A percentile compares a stretch with the other conserved stretches of the same genome.
Conservation (phyloP, 192 early-diverging fungal species). For the Backusella circina region DNA sequence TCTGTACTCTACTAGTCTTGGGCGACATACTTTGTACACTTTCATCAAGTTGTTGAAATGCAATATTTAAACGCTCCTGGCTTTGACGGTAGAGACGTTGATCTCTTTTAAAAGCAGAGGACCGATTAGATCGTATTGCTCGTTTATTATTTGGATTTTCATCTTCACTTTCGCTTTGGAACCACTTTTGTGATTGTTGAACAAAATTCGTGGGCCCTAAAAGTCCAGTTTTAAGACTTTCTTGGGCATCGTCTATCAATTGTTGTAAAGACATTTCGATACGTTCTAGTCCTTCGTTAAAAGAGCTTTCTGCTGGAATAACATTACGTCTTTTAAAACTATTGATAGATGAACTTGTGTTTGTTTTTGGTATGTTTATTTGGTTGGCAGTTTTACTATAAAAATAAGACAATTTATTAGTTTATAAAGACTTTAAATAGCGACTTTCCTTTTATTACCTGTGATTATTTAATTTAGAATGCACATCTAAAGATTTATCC, state of each 20-base stretch:
- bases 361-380: background rate
- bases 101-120: background rate
- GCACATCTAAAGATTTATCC: background rate
- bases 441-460: background rate
- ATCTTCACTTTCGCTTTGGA: background rate
- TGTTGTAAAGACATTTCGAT: background rate
- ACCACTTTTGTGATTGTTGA: background rate
- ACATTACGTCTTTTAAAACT: background rate
- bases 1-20: background rate
- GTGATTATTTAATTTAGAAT: background rate
- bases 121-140: background rate
- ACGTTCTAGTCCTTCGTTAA: background rate
- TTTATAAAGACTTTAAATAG: background rate
- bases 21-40: background rate
- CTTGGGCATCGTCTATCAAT: slow-evolving; percentile 6
- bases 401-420: background rate
- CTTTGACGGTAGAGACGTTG: background rate
- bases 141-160: background rate
- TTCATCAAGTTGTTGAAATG: slow-evolving; percentile 2
- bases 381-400: background rate
- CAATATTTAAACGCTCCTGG: background rate
- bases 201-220: background rate
- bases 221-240: slow-evolving; percentile 3
- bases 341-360: too few relatives aligned
- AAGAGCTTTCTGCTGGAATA: background rate